These are phyloP conservation scores for Boletus subcaerulescens DNA, from an alignment of 768 basidiomycete genomes.

Conservation along the genomic window DNA sequence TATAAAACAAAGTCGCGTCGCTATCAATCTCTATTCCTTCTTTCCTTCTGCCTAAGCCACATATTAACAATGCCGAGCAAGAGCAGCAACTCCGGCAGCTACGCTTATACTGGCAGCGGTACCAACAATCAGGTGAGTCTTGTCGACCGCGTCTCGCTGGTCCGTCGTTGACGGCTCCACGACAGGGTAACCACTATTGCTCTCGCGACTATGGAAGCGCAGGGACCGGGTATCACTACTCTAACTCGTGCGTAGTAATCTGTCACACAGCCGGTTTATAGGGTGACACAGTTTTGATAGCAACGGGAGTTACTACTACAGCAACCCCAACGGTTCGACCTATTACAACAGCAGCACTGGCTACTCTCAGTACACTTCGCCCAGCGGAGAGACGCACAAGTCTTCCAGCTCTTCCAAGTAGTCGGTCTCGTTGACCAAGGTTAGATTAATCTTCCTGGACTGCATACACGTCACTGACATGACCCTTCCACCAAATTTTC, in stretches of 20 bases:
- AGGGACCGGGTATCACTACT: conserved; percentile 56
- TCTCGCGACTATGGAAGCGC: conserved; percentile 45
- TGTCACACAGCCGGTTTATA: neutral
- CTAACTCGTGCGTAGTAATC: conserved; percentile 43
- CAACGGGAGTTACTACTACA: conserved; percentile 62
- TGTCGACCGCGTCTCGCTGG: neutral
- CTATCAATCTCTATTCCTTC: neutral
- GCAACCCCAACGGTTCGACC: conserved; percentile 56
- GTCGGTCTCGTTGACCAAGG: neutral
- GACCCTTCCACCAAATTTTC: neutral
- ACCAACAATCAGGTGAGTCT: conserved; percentile 49
- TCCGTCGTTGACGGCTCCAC: neutral
- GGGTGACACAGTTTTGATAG: conserved; percentile 21
- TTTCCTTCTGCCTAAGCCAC: neutral
- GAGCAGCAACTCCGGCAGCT: conserved; percentile 25
- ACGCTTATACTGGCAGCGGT: conserved; percentile 45
- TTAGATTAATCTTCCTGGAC: neutral
- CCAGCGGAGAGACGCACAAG: conserved; percentile 34
- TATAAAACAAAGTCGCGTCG: neutral
- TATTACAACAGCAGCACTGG: conserved; percentile 56
- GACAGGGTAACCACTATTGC: conserved; percentile 62
- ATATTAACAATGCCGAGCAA: conserved; percentile 15
- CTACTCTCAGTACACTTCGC: conserved; percentile 48
- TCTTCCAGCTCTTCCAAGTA: conserved; percentile 27
- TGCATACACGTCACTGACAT: neutral